Percentiles rank a stretch among this genome's conserved stretches.
phyloP scores from a whole-genome alignment of 345 rosid species.

The Clausena lansium region DNA sequence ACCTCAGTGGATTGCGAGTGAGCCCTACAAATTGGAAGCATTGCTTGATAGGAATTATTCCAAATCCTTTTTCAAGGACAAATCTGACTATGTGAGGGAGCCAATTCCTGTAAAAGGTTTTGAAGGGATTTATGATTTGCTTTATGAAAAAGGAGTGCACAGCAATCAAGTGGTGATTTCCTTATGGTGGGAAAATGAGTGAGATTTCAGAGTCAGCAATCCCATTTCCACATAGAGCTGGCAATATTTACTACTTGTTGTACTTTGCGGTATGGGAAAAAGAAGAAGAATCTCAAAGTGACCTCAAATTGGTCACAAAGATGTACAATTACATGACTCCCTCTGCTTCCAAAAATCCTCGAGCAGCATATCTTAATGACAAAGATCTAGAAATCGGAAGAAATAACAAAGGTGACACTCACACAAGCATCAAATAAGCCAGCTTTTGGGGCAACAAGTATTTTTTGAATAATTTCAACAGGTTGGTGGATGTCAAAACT shows the following conservation, averaged over 20 bases:
- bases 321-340: background rate
- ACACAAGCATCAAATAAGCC: background rate
- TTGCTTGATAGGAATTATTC: background rate
- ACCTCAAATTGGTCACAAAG: background rate
- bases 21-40: background rate
- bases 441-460: background rate
- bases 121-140: background rate
- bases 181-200: background rate
- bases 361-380: background rate
- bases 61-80: background rate
- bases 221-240: background rate
- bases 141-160: background rate
- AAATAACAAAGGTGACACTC: background rate
- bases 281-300: background rate
- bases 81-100: background rate
- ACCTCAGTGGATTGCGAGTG: slow-evolving; percentile 13
- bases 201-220: background rate
- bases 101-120: background rate
- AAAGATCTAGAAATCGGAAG: background rate
- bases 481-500: background rate
- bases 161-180: background rate
- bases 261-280: background rate
- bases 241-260: background rate
- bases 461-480: background rate
- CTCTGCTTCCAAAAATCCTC: background rate